Base-by-base conservation (phyloP, 2,329 filamentous ascomycete genomes). In the Cercospora zeina region DNA sequence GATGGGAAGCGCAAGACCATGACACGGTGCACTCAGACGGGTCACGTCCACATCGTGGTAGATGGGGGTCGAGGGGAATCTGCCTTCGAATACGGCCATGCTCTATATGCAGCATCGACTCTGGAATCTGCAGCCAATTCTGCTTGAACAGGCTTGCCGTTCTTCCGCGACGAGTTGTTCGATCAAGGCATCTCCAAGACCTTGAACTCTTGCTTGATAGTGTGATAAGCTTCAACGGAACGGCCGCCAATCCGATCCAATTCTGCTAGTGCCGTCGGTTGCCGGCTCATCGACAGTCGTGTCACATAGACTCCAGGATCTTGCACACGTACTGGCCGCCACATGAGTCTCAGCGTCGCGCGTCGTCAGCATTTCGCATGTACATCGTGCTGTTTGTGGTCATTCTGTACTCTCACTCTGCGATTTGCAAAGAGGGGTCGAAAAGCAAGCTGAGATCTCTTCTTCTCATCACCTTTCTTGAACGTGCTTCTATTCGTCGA, bases 401-500 rank as follows among this genome's bases (percentile, higher is more conserved):
- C 19, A 53, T 31, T 27, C 49, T 53, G 30, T 53, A 34, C 27
- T 16, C 27, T 34, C 3, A 14, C 3, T 10, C n/a, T 53, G 49
- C 30, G 10, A 13, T 21, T n/a, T 33, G 49, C 11, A 19, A 27
- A n/a, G 49, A 51, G 31, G 49, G 49, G 31, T 33, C 27, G 33
- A 39, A 47, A 39, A 19, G 57, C 36, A 19, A 58, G 50, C 10
- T 21, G 49, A 45, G 24, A 59, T 51, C 14, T 51, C 21, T n/a
- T n/a, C n/a, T n/a, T n/a, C n/a, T n/a, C 30, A 54, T 55, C 31
- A n/a, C n/a, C 11, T 55, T 34, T 24, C 31, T 27, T 21, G 53
- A 30, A 9, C 33, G 21, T 37, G 53, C 36, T 56, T 5, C 34
- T 39, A 62, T 55, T 54, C 37, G 59, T 42, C 59, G 55, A 68